Evolutionary conservation across 768 basidiomycete genomes (phyloP).

Genomic region (Boletus rubroflammeus): DNA sequence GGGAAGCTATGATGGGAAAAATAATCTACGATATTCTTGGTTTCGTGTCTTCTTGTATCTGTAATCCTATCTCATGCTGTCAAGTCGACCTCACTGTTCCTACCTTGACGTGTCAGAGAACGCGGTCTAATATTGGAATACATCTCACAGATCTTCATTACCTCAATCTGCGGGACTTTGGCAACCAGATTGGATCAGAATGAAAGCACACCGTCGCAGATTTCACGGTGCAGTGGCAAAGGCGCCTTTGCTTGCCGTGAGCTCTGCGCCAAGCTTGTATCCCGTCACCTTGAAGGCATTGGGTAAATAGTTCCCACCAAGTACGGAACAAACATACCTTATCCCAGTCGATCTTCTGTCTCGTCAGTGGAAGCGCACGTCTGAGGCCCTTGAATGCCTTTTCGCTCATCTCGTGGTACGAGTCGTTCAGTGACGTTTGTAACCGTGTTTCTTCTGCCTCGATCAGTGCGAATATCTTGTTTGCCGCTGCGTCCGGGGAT

Average conservation of each 20-base stretch:
- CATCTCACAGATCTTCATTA: conserved; percentile 8
- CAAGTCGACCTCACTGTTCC: background rate
- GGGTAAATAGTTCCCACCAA: background rate
- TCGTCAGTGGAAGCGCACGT: conserved; percentile 85
- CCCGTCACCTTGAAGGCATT: conserved; percentile 41
- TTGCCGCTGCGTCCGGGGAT: conserved; percentile 49
- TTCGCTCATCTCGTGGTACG: conserved; percentile 88
- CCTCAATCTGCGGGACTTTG: background rate
- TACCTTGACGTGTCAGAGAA: background rate
- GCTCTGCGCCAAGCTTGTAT: conserved; percentile 74
- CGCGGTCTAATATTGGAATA: background rate
- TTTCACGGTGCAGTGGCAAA: conserved; percentile 36
- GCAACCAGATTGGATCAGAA: background rate
- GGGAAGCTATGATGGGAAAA: conserved; percentile 38
- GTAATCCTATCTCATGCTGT: background rate
- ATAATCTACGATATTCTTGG: background rate
- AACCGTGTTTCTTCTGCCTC: conserved; percentile 78
- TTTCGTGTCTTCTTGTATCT: conserved; percentile 6
- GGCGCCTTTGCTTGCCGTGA: conserved; percentile 60
- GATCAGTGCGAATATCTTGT: conserved; percentile 76
- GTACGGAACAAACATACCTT: conserved; percentile 46
- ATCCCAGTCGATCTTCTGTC: conserved; percentile 96
- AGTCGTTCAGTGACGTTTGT: conserved; percentile 73
- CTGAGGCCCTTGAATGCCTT: conserved; percentile 91
- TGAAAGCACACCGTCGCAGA: background rate